Conservation (phyloP, 148 eudicot species). For the Amaranthus palmeri region DNA sequence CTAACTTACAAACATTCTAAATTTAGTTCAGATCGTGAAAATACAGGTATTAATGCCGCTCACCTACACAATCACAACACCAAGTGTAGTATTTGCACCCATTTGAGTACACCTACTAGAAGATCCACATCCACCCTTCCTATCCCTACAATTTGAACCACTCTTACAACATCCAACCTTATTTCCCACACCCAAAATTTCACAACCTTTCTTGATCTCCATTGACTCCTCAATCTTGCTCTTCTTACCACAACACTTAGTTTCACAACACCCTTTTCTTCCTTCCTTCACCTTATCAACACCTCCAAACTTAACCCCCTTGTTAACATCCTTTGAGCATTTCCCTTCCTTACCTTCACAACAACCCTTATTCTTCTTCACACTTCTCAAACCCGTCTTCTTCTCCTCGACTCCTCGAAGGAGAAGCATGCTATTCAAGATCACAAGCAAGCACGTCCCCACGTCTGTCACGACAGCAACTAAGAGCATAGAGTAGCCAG, state of each 20-base stretch:
- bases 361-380: not conserved
- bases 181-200: conserved; percentile 1
- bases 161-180: conserved; percentile 16
- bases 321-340: not conserved
- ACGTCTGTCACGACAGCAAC: conserved; percentile 44
- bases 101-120: not conserved
- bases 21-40: not conserved
- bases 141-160: conserved; percentile 10
- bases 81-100: conserved; percentile 7
- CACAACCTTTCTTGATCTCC: not conserved
- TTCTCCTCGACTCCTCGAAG: conserved; percentile 18
- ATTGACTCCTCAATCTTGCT: not conserved
- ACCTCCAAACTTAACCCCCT: not conserved
- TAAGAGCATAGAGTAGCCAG: conserved; percentile 40
- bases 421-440: conserved; percentile 43
- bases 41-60: not conserved
- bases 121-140: conserved; percentile 6
- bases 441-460: conserved; percentile 43
- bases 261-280: conserved; percentile 17
- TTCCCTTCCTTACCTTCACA: conserved; percentile 12
- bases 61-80: conserved; percentile 15
- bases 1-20: too few relatives aligned
- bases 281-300: not conserved
- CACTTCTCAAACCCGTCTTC: not conserved
- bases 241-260: not conserved